A percentile compares a stretch with the other conserved stretches of the same genome.
phyloP scores from a whole-genome alignment of 176 grass and related monocot genomes.

The Cocos nucifera region DNA sequence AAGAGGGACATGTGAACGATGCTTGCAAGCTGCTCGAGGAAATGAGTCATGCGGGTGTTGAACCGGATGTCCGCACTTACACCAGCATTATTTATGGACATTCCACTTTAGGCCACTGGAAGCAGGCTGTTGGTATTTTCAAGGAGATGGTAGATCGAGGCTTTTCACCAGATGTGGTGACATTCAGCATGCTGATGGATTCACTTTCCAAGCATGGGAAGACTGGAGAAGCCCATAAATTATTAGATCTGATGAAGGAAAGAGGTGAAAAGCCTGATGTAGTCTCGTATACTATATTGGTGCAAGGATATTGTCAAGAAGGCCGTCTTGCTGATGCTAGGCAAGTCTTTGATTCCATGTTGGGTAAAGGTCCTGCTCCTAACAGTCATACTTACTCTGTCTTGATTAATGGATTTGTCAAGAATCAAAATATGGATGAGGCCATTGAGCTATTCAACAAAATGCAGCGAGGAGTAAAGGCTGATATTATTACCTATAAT shows the following conservation, averaged over 20 bases:
- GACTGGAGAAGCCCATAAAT: conserved; percentile 5
- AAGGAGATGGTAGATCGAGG: conserved; percentile 6
- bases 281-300: not conserved
- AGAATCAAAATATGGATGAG: conserved; percentile 10
- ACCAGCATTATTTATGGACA: conserved; percentile 18
- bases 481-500: not conserved
- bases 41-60: conserved; percentile 16
- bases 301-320: conserved; percentile 8
- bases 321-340: conserved; percentile 4
- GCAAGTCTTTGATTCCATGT: conserved; percentile 9
- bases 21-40: not conserved
- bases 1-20: not conserved
- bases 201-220: conserved; percentile 17
- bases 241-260: conserved; percentile 14
- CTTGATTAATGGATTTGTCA: conserved; percentile 2
- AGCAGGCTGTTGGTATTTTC: conserved; percentile 2
- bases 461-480: conserved; percentile 8
- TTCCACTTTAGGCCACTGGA: conserved; percentile 8
- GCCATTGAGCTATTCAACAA: conserved; percentile 5
- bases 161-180: not conserved
- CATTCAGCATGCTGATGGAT: conserved; percentile 3
- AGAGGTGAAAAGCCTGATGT: not conserved
- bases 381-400: not conserved
- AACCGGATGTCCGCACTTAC: not conserved
- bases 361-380: not conserved